Conservation (phyloP, 257 asterid species). For the Solanum paucissectum region DNA sequence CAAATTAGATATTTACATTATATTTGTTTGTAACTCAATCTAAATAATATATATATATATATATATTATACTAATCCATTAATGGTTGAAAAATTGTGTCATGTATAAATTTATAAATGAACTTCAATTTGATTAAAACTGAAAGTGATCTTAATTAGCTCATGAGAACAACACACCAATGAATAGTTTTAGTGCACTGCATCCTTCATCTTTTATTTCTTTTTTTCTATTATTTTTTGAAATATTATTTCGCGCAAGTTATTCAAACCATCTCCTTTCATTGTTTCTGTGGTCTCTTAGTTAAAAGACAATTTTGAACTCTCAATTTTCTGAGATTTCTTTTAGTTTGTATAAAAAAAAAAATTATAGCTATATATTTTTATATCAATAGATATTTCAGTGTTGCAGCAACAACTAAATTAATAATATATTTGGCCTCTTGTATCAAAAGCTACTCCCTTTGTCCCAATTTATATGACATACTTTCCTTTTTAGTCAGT, state of each 20-base stretch:
- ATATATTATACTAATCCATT: background rate
- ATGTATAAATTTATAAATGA: background rate
- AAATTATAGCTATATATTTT: too few relatives aligned
- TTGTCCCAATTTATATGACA: too few relatives aligned
- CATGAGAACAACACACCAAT: background rate
- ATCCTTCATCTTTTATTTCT: background rate
- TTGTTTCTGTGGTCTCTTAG: background rate
- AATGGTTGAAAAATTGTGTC: background rate
- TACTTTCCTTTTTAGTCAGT: too few relatives aligned
- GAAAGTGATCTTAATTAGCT: background rate
- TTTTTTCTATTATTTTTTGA: background rate
- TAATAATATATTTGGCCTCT: background rate
- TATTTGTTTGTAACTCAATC: background rate
- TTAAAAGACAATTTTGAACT: too few relatives aligned
- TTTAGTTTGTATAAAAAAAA: too few relatives aligned
- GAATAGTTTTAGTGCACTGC: background rate
- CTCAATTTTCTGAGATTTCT: background rate
- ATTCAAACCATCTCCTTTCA: background rate
- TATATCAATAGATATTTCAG: too few relatives aligned
- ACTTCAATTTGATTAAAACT: background rate
- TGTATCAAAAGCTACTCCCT: too few relatives aligned
- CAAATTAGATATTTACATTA: background rate
- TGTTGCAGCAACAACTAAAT: background rate
- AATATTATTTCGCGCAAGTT: background rate
- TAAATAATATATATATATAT: background rate